Percentiles rank a stretch among this genome's conserved stretches.
These are phyloP conservation scores for Fusarium sp. DNA, from an alignment of 2,329 filamentous ascomycete genomes.

Conservation along the genomic window DNA sequence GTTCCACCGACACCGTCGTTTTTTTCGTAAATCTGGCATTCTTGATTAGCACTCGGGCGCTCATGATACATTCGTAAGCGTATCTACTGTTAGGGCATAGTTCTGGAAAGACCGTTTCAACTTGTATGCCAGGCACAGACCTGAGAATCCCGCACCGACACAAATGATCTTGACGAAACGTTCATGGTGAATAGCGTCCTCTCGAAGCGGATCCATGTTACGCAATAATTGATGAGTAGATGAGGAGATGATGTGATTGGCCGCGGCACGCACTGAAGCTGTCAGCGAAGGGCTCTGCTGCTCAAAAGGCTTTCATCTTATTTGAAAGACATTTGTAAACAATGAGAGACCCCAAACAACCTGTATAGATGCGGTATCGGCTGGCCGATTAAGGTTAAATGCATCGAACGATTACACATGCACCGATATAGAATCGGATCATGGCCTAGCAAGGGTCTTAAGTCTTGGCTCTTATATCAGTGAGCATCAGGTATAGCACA, in stretches of 20 bases:
- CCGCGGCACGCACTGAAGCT: not conserved
- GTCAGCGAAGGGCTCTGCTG: not conserved
- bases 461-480: not conserved
- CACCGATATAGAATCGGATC: not conserved
- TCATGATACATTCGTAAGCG: not conserved
- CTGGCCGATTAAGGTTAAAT: not conserved
- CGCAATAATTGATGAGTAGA: not conserved
- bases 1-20: slow-evolving; percentile 2
- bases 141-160: slow-evolving; percentile 20
- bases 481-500: not conserved
- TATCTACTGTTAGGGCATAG: slow-evolving; percentile 1
- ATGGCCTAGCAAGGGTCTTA: not conserved
- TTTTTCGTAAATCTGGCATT: slow-evolving; percentile 15
- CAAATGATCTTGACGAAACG: slow-evolving; percentile 25
- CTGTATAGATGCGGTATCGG: not conserved
- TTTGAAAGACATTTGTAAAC: not conserved
- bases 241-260: not conserved
- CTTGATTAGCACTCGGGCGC: not conserved
- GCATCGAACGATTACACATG: not conserved
- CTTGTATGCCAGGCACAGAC: slow-evolving; percentile 20
- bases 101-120: slow-evolving; percentile 4
- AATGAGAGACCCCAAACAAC: not conserved
- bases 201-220: slow-evolving; percentile 3
- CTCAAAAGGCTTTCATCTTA: not conserved
- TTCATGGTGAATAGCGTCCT: slow-evolving; percentile 9